Evolutionary conservation across 257 asterid genomes (phyloP).

Genomic region (Voacanga thouarsii): DNA sequence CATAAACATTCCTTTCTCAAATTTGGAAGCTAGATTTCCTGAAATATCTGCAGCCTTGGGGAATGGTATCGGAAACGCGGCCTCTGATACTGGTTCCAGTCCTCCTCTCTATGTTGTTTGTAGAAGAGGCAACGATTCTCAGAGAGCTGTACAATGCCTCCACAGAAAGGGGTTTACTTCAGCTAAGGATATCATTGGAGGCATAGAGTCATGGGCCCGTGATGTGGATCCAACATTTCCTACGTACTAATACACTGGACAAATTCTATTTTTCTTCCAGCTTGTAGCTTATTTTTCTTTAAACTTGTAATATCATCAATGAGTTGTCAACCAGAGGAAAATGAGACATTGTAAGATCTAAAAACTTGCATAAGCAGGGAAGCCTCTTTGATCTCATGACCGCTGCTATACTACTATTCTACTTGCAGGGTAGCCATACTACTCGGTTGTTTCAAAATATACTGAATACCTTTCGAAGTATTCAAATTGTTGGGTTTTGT

Average conservation of each 20-base stretch:
- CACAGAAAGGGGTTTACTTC: conserved; percentile 46
- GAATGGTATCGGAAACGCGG: conserved; percentile 27
- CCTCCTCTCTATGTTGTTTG: conserved; percentile 71
- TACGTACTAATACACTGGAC: conserved; percentile 35
- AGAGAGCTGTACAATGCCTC: conserved; percentile 73
- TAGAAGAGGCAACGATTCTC: conserved; percentile 96
- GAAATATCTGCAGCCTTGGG: conserved; percentile 54
- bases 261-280: too few species aligned
- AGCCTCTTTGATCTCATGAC: not conserved
- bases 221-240: conserved; percentile 69
- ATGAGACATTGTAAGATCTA: not conserved
- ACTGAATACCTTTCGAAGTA: too few species aligned
- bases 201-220: conserved; percentile 66
- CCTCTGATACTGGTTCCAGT: conserved; percentile 16
- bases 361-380: not conserved
- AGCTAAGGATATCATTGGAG: conserved; percentile 69
- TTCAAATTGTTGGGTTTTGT: too few species aligned
- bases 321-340: not conserved
- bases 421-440: too few species aligned
- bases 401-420: not conserved
- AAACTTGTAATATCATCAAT: not conserved
- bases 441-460: too few species aligned
- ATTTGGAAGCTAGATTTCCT: conserved; percentile 44
- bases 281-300: not conserved
- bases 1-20: conserved; percentile 63